Evolutionary conservation across 352 stramenopile genomes (phyloP), one percentile per base, ranked within the genome.

Genomic region (Pythium insidiosum): DNA sequence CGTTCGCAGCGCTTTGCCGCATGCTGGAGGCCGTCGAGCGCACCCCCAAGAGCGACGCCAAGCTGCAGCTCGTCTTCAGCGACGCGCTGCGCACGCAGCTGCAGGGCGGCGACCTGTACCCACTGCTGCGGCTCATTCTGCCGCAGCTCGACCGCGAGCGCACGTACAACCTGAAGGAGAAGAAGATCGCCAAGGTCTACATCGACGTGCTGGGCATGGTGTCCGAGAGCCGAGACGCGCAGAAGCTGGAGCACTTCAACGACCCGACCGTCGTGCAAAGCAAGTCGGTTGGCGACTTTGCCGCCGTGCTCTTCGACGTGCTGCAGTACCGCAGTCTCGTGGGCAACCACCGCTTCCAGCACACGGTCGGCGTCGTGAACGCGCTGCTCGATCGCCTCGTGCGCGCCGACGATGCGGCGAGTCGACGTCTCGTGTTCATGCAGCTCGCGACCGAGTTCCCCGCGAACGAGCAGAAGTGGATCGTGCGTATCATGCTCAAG

Each of bases 91-190:
- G 70, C 23, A 30, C 62, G 13, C 54, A 84, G 47, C 63, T 86
- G 38, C 57, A 64, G 30, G 65, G 47, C 22, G 59, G 63, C 26
- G 72, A 88, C 38, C 38, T 90, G 50, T 89, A 85, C 52, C 77
- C 81, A 24, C 56, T 93, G 6, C 56, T 93, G 42, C 69, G 78
- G 2, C 61, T 93, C 2, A 44, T 93, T 38, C 53, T 90, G 34
- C 81, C 81, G 4, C 78, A 89, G 38, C 60, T 93, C 39, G 81
- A 93, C 55, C 78, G 76, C 44, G 78, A 91, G 45, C 75, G 81
- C 53, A 88, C 72, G 37, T 93, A 91, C 56, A 91, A 88, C 55
- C 60, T 93, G 6, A 88, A 89, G 50, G 78, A 91, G 53, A 89
- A 84, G 63, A 93, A 89, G 57, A 82, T 93, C 46, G 81, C 76